Percentiles rank a stretch among this genome's conserved stretches.
phyloP scores from a whole-genome alignment of 345 rosid species.

The Euphorbia lathyris region DNA sequence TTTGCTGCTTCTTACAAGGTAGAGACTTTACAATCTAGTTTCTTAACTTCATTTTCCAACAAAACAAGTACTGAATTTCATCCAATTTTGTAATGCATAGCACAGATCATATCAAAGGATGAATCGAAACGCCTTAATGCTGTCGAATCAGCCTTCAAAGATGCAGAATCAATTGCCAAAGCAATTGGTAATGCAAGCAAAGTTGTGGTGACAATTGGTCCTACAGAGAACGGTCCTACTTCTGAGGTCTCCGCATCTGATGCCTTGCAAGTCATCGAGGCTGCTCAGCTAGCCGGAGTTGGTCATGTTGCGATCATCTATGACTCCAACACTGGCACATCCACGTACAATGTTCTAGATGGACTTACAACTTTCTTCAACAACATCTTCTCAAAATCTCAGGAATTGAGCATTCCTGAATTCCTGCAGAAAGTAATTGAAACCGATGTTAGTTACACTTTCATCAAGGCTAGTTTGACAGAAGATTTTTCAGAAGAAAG shows the following conservation, averaged over 20 bases:
- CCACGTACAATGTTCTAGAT: conserved; percentile 71
- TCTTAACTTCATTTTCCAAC: too few relatives aligned
- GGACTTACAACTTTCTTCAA: conserved; percentile 76
- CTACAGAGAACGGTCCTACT: conserved; percentile 66
- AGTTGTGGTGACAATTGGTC: conserved; percentile 76
- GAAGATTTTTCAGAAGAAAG: conserved; percentile 84
- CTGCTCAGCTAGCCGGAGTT: conserved; percentile 81
- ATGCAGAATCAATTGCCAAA: conserved; percentile 77
- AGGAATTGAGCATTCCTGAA: conserved; percentile 53
- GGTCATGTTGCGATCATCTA: conserved; percentile 76
- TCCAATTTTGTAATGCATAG: too few relatives aligned
- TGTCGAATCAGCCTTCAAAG: conserved; percentile 64
- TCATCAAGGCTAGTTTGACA: conserved; percentile 68
- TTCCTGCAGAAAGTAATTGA: conserved; percentile 61
- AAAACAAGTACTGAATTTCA: too few relatives aligned
- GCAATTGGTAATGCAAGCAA: conserved; percentile 98
- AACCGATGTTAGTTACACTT: conserved; percentile 70
- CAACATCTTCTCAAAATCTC: conserved; percentile 67
- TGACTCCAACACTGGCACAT: conserved; percentile 42
- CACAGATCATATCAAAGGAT: conserved; percentile 76
- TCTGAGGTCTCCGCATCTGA: conserved; percentile 59
- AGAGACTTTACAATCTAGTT: too few relatives aligned
- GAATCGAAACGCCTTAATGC: conserved; percentile 81
- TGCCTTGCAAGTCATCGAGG: conserved; percentile 71
- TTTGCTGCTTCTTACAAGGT: conserved; percentile 85